Evolutionary conservation across 1,284 basidiomycete species (phyloP).

Genomic region (Cutaneotrichosporon sp.): DNA sequence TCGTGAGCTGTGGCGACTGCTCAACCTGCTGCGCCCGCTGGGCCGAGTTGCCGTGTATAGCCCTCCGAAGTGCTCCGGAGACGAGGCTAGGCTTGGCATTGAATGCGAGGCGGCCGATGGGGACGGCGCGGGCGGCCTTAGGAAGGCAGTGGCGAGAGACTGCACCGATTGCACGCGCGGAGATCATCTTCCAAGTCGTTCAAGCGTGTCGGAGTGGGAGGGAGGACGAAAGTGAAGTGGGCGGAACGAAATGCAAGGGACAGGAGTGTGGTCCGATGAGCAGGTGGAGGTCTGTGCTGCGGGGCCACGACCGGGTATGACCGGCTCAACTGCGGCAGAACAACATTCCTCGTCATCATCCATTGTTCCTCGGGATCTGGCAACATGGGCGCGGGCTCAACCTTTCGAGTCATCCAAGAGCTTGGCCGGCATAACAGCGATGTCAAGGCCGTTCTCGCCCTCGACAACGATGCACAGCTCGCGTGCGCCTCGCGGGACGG

Average conservation of each 20-base stretch:
- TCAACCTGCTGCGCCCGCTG: not conserved
- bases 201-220: not conserved
- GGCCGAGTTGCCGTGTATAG: not conserved
- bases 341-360: not conserved
- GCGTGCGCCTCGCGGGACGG: slow-evolving; percentile 3
- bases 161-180: not conserved
- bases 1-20: not conserved
- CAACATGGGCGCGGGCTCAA: not conserved
- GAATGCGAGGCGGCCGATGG: not conserved
- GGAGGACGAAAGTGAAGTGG: not conserved
- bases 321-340: not conserved
- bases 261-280: too few relatives aligned
- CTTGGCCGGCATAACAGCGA: not conserved
- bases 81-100: not conserved
- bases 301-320: not conserved
- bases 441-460: not conserved
- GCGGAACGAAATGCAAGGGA: not conserved
- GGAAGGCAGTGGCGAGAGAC: not conserved
- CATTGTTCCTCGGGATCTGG: not conserved
- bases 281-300: not conserved
- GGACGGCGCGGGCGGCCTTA: not conserved
- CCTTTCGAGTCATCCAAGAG: not conserved
- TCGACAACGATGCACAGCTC: not conserved
- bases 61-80: not conserved
- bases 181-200: not conserved